Percentiles rank a stretch among this genome's conserved stretches.
Evolutionary conservation across 108 stramenopile species (phyloP).

Genomic region (Parietichytrium sp.): DNA sequence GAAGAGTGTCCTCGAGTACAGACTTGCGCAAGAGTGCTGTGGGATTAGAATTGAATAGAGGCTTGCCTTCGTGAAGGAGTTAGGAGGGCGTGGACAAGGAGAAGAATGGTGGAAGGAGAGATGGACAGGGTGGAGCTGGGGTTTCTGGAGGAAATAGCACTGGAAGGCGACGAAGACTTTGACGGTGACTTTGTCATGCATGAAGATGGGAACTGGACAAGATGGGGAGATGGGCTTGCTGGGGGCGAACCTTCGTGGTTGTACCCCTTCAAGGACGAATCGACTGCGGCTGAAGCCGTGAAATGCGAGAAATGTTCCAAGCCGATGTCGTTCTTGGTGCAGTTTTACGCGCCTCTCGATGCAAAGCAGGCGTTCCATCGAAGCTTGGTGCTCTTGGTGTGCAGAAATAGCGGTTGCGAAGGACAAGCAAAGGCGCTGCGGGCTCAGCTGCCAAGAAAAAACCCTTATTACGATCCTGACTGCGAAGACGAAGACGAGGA

Average conservation of each 20-base stretch:
- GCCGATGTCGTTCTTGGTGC: slow-evolving; percentile 9
- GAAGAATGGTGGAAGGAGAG: too few relatives aligned
- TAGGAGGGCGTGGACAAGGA: too few relatives aligned
- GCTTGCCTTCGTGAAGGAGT: too few relatives aligned
- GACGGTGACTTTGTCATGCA: background rate
- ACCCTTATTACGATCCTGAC: background rate
- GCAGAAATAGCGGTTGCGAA: slow-evolving; percentile 14
- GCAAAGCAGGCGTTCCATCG: slow-evolving; percentile 5
- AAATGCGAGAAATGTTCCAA: background rate
- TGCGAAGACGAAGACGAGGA: slow-evolving; percentile 20
- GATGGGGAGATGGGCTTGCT: slow-evolving; percentile 31
- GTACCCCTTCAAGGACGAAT: background rate
- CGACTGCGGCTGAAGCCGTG: background rate
- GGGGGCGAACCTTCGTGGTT: slow-evolving; percentile 22
- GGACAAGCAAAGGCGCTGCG: background rate
- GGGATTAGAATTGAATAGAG: too few relatives aligned
- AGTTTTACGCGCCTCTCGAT: slow-evolving; percentile 35
- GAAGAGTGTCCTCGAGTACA: too few relatives aligned
- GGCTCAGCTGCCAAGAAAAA: background rate
- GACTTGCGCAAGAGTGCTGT: too few relatives aligned
- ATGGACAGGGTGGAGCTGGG: too few relatives aligned
- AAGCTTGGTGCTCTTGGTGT: background rate
- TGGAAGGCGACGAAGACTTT: background rate
- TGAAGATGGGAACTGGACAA: slow-evolving; percentile 7
- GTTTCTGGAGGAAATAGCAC: too few relatives aligned